Conservation (phyloP, 257 asterid genomes). For the Gentiana dahurica region DNA sequence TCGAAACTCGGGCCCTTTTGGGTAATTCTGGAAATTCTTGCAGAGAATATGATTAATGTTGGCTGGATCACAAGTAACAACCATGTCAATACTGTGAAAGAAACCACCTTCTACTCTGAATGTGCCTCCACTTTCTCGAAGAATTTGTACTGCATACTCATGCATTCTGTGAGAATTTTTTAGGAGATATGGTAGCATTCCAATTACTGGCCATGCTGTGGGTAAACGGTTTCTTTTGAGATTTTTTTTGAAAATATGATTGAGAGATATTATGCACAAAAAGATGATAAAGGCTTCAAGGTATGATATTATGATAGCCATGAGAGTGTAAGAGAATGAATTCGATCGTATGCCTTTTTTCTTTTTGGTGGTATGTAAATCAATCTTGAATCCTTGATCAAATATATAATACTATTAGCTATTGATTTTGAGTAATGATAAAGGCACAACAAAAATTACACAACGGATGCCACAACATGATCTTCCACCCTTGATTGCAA, state of each 20-base stretch:
- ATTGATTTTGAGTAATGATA: too few species aligned
- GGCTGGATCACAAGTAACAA: conserved; percentile 5
- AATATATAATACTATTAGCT: too few species aligned
- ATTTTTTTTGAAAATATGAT: neutral
- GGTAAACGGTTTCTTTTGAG: neutral
- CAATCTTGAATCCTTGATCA: too few species aligned
- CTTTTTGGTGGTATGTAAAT: too few species aligned
- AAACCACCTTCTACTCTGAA: neutral
- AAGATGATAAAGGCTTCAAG: neutral
- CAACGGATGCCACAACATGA: too few species aligned
- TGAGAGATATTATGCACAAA: neutral
- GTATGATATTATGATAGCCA: neutral
- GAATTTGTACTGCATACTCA: neutral
- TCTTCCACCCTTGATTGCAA: too few species aligned
- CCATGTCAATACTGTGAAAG: conserved; percentile 5
- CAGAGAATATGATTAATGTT: conserved; percentile 3
- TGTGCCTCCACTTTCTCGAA: conserved; percentile 4
- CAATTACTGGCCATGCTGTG: neutral
- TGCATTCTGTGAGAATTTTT: neutral
- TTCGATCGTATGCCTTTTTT: too few species aligned
- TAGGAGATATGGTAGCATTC: neutral
- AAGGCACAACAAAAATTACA: too few species aligned
- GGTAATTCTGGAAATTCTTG: conserved; percentile 26
- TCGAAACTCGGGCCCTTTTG: conserved; percentile 34
- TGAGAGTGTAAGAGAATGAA: too few species aligned